phyloP scores from a whole-genome alignment of 805 yeast species.

The Saturnispora diversa region DNA sequence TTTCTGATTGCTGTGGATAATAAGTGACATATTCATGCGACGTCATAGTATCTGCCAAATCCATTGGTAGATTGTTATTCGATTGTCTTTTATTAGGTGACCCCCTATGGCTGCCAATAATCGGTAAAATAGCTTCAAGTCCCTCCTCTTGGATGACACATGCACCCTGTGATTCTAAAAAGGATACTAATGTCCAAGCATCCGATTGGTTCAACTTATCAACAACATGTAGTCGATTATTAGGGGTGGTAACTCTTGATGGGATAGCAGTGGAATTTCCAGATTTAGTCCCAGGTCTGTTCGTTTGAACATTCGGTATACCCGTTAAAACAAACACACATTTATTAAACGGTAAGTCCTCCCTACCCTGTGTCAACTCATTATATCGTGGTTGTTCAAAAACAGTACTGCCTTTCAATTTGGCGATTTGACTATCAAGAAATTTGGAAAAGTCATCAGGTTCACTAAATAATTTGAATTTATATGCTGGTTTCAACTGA shows the following conservation, averaged over 20 bases:
- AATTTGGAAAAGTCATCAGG: constrained; percentile 11
- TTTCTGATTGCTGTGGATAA: background rate
- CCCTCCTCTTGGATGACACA: constrained; percentile 11
- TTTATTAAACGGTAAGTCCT: constrained; percentile 7
- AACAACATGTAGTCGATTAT: background rate
- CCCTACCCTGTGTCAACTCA: background rate
- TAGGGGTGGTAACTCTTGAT: constrained; percentile 8
- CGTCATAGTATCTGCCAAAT: background rate
- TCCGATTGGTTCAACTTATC: constrained; percentile 9
- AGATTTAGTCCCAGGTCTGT: constrained; percentile 4
- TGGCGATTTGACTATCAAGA: constrained; percentile 8
- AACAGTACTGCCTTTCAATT: background rate
- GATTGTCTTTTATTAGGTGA: background rate
- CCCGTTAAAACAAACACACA: constrained; percentile 15
- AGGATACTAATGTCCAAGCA: background rate
- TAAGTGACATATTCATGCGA: background rate
- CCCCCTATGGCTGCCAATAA: background rate
- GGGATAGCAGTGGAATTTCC: constrained; percentile 8
- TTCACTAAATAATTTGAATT: constrained; percentile 16
- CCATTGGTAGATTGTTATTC: background rate
- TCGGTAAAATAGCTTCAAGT: constrained; percentile 11
- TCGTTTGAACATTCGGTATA: background rate
- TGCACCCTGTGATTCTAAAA: constrained; percentile 12
- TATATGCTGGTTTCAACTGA: constrained; percentile 3
- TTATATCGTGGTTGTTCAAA: background rate